Evolutionary conservation across 192 early-diverging fungal genomes (phyloP).

Genomic region (Chytriomyces hyalinus): DNA sequence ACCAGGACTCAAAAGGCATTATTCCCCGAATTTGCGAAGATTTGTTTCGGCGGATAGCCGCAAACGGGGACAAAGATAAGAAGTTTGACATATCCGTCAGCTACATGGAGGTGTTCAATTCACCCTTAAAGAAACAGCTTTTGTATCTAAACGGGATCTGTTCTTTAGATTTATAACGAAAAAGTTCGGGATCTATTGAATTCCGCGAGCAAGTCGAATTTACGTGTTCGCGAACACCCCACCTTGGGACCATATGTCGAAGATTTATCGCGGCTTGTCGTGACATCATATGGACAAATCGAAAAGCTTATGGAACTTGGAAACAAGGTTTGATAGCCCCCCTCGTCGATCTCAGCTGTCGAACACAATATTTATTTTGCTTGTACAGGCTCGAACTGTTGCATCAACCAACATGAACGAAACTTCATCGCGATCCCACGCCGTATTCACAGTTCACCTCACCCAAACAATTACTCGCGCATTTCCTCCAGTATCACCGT

Average conservation of each 20-base stretch:
- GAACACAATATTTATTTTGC: background rate
- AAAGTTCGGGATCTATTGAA: conserved; percentile 88
- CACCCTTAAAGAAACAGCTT: background rate
- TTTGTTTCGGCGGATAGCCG: conserved; percentile 72
- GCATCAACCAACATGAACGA: conserved; percentile 96
- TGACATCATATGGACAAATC: conserved; percentile 82
- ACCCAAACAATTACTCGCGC: conserved; percentile 50
- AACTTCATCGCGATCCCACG: conserved; percentile 73
- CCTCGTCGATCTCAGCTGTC: conserved; percentile 54
- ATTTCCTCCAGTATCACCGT: background rate
- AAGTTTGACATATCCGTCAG: conserved; percentile 63
- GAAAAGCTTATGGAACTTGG: conserved; percentile 82
- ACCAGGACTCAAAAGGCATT: conserved; percentile 61
- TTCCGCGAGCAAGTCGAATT: conserved; percentile 49
- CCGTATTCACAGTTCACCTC: conserved; percentile 49
- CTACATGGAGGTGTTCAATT: conserved; percentile 87
- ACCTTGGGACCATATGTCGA: conserved; percentile 81
- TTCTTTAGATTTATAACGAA: conserved; percentile 88
- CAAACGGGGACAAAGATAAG: conserved; percentile 39
- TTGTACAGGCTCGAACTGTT: conserved; percentile 84
- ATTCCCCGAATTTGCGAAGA: conserved; percentile 84
- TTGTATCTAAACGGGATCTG: conserved; percentile 48
- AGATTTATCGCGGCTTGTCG: conserved; percentile 84
- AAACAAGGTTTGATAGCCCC: conserved; percentile 54
- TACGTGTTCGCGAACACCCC: conserved; percentile 72